These are phyloP conservation scores for Hypoxylon sp. DNA, from an alignment of 2,329 filamentous ascomycete genomes.

Conservation along the genomic window DNA sequence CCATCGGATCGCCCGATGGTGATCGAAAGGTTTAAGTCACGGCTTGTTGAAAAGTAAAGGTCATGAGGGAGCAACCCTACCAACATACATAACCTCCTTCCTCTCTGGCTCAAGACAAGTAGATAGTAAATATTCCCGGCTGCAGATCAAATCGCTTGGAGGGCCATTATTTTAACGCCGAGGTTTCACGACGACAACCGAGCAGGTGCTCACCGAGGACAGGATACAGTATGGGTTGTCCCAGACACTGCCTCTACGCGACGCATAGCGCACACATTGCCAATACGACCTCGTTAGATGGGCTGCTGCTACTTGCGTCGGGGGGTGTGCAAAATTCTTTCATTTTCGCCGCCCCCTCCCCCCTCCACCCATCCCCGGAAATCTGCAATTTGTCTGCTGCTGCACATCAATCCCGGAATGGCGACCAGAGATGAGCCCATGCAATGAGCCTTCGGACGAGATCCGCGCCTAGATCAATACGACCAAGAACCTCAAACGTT, in stretches of 20 bases:
- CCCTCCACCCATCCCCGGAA: not conserved
- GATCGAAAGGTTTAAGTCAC: conserved; percentile 43
- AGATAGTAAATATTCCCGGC: conserved; percentile 34
- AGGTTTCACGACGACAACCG: conserved; percentile 38
- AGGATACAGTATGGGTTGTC: not conserved
- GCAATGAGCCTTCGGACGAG: conserved; percentile 38
- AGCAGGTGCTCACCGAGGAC: conserved; percentile 34
- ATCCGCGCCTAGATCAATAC: conserved; percentile 44
- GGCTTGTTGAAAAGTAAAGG: not conserved
- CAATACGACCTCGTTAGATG: conserved; percentile 35
- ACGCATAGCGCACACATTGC: conserved; percentile 28
- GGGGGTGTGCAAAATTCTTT: conserved; percentile 21
- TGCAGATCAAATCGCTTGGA: conserved; percentile 35
- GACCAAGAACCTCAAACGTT: conserved; percentile 35
- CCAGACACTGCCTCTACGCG: conserved; percentile 13
- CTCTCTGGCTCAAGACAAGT: conserved; percentile 22
- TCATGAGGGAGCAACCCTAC: conserved; percentile 5
- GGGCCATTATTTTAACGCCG: conserved; percentile 42
- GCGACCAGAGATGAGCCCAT: conserved; percentile 35
- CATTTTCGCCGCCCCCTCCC: conserved; percentile 20
- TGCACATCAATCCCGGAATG: conserved; percentile 35
- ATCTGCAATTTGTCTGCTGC: conserved; percentile 33
- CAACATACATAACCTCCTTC: conserved; percentile 27
- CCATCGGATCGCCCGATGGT: conserved; percentile 43
- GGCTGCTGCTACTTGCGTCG: not conserved